Evolutionary conservation across 179 eudicot genomes (phyloP), one percentile per base, ranked within the genome.

Genomic region (Beta macrorhiza): DNA sequence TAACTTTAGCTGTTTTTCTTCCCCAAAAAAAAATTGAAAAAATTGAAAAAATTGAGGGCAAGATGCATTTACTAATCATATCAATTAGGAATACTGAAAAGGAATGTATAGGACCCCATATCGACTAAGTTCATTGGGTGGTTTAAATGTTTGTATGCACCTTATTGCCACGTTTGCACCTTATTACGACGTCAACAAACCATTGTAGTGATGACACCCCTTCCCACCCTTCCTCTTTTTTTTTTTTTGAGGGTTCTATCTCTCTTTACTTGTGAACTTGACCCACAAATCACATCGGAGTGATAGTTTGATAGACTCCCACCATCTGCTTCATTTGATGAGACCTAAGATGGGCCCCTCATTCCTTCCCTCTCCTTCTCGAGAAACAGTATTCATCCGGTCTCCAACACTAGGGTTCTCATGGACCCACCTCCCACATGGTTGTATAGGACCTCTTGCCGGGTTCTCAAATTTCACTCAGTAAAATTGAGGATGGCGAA

Each of bases 261-360:
- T 47, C 32, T 59, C n/a, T 58, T 59, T 32, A 19, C 51, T 76
- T 42, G 22, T 58, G 37, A 58, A 59, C 5, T 32, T 20, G 69
- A 61, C 79, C 57, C 79, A 62, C 51, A 20, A n/a, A 77, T 63
- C 58, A 77, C 32, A 76, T 76, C 79, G 49, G 4, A 52, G 44
- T 52, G 59, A 72, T 25, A 72, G 59, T 72, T 22, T 62, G 79
- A 77, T 77, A 62, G 71, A 77, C 79, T 77, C 70, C 71, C 79
- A 77, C 79, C 71, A 77, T 77, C 79, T 77, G 63, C 79, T 77
- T 77, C 79, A 64, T 47, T 16, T 62, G 79, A 77, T 63, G n/a
- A 77, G 79, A 77, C 79, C 79, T 63, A 3, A 42, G 9, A 7
- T 77, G 79, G 79, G 58, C 7, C 79, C 58, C 70, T 51, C 3